Conservation (phyloP, 805 yeast genomes). For the Myxozyma mucilagina region DNA sequence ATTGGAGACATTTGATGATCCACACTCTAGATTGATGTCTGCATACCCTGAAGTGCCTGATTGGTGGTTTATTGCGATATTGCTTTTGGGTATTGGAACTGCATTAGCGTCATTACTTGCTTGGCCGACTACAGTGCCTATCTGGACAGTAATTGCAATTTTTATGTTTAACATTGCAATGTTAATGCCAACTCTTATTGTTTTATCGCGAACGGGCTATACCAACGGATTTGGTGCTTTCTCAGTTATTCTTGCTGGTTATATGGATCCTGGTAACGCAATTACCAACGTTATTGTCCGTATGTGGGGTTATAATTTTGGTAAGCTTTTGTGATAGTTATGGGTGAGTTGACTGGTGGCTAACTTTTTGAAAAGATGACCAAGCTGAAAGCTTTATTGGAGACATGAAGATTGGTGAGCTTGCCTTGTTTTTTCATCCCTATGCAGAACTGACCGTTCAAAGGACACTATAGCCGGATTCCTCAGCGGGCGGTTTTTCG, state of each 20-base stretch:
- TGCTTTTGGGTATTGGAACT: slow-evolving; percentile 47
- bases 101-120: slow-evolving; percentile 44
- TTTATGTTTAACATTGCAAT: slow-evolving; percentile 39
- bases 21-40: slow-evolving; percentile 20
- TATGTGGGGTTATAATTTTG: slow-evolving; percentile 55
- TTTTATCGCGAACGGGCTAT: slow-evolving; percentile 44
- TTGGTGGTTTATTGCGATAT: slow-evolving; percentile 50
- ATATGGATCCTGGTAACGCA: slow-evolving; percentile 52
- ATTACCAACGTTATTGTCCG: slow-evolving; percentile 54
- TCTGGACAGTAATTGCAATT: slow-evolving; percentile 36
- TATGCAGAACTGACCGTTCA: slow-evolving; percentile 1
- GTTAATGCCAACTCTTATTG: slow-evolving; percentile 37
- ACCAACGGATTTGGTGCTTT: slow-evolving; percentile 43
- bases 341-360: neutral
- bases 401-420: slow-evolving; percentile 51
- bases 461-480: slow-evolving; percentile 53
- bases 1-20: slow-evolving; percentile 39
- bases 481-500: slow-evolving; percentile 48
- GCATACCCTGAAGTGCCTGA: slow-evolving; percentile 46
- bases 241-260: slow-evolving; percentile 31
- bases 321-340: neutral
- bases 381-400: slow-evolving; percentile 65
- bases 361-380: slow-evolving; percentile 43
- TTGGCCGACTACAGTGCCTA: slow-evolving; percentile 43
- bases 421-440: neutral